These are phyloP conservation scores for Reticulascus tulasneorum DNA, from an alignment of 2,329 filamentous ascomycete species.

Conservation along the genomic window DNA sequence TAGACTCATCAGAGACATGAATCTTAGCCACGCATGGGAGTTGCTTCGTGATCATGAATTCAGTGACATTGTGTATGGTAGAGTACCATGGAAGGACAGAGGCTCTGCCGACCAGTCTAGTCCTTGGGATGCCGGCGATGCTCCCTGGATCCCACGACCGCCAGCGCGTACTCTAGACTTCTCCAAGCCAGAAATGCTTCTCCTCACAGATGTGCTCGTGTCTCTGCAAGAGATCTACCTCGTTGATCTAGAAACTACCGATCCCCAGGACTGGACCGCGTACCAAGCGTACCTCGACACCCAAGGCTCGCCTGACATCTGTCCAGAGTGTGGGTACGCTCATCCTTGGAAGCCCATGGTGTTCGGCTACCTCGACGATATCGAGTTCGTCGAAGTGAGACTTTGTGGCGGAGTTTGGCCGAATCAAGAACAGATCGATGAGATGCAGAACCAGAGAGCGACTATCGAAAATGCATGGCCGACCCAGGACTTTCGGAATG, in stretches of 20 bases:
- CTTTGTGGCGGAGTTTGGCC: too few species aligned
- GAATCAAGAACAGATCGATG: too few species aligned
- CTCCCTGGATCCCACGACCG: too few species aligned
- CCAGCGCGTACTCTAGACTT: too few species aligned
- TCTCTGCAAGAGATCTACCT: neutral
- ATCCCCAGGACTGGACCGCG: neutral
- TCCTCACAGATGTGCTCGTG: slow-evolving; percentile 2
- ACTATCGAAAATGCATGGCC: too few species aligned
- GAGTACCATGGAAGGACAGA: too few species aligned
- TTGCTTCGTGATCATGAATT: neutral
- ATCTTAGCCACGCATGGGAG: neutral
- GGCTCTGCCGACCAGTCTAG: too few species aligned
- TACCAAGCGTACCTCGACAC: neutral
- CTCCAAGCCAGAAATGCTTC: neutral
- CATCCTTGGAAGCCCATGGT: neutral
- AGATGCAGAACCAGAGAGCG: too few species aligned
- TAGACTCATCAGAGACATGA: neutral
- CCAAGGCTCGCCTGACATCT: neutral
- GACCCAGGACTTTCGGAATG: too few species aligned
- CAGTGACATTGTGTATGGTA: neutral
- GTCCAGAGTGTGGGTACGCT: neutral
- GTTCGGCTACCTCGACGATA: neutral
- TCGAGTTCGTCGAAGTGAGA: slow-evolving; percentile 2
- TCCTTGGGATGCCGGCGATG: too few species aligned
- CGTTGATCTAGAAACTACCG: neutral